These are phyloP conservation scores for Aspergillus viridinutans DNA, from an alignment of 2,329 filamentous ascomycete genomes.

Conservation along the genomic window DNA sequence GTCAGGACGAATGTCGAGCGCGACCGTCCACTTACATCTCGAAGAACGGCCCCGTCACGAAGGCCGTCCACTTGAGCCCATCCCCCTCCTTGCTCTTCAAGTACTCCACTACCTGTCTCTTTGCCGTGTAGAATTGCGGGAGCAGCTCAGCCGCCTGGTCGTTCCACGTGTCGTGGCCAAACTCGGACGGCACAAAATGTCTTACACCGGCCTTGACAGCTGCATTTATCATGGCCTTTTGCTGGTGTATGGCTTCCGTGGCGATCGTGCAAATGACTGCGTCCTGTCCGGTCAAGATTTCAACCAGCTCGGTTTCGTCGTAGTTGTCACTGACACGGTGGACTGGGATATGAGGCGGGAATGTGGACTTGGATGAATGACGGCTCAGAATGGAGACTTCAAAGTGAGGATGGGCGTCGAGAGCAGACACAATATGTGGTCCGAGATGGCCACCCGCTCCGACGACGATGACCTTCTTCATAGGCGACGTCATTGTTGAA, in stretches of 20 bases:
- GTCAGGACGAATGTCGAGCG: too few species aligned
- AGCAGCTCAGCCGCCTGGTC: neutral
- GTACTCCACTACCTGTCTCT: neutral
- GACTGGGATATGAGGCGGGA: neutral
- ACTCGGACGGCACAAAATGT: neutral
- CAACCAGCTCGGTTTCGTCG: neutral
- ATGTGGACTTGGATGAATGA: neutral
- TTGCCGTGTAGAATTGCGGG: neutral
- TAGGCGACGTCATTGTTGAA: too few species aligned
- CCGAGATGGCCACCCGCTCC: neutral
- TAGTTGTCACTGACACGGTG: neutral
- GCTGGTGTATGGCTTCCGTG: neutral
- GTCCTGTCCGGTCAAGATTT: neutral
- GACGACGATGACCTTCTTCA: neutral
- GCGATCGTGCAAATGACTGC: neutral
- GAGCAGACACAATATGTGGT: neutral
- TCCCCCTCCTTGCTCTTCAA: neutral
- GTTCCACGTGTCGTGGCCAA: neutral
- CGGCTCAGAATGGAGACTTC: neutral
- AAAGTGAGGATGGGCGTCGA: neutral
- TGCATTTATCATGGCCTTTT: neutral
- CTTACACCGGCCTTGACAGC: neutral
- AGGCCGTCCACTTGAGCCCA: neutral
- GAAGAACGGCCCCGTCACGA: neutral
- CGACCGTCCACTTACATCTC: neutral